A percentile compares a stretch with the other conserved stretches of the same genome.
Evolutionary conservation across 495 filamentous ascomycete species (phyloP).

Genomic region (Talaromyces trachyspermus): DNA sequence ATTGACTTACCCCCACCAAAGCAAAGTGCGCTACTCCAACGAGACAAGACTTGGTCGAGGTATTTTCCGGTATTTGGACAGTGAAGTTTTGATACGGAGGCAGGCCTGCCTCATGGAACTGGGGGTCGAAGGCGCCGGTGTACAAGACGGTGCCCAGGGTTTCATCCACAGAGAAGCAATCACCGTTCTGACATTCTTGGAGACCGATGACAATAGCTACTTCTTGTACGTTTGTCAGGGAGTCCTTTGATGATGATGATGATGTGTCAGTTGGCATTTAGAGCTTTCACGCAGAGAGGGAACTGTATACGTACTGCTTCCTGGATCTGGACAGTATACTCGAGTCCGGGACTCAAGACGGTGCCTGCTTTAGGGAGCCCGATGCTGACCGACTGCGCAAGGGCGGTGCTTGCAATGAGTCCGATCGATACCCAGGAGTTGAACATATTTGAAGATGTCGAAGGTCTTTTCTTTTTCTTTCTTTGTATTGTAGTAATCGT

Average conservation of each 20-base stretch:
- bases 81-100: conserved; percentile 34
- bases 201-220: conserved; percentile 28
- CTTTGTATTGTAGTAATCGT: too few species aligned
- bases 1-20: too few species aligned
- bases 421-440: conserved; percentile 17
- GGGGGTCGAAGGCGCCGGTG: conserved; percentile 23
- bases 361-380: conserved; percentile 48
- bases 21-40: too few species aligned
- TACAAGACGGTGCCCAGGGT: conserved; percentile 24
- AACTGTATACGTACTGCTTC: conserved; percentile 19
- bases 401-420: conserved; percentile 33
- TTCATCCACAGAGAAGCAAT: conserved; percentile 15
- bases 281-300: not conserved
- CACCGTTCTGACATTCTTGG: conserved; percentile 14
- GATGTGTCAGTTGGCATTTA: too few species aligned
- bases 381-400: conserved; percentile 59
- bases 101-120: conserved; percentile 17
- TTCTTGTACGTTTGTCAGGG: conserved; percentile 21
- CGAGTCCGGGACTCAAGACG: conserved; percentile 13
- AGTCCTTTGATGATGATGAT: conserved; percentile 14
- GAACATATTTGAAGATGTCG: not conserved
- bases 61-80: conserved; percentile 9
- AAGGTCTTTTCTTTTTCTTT: too few species aligned
- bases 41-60: not conserved
- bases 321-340: conserved; percentile 24